Evolutionary conservation across 331 rosid genomes (phyloP), one percentile per base, ranked within the genome.

Genomic region (Rhamnella rubrinervis): DNA sequence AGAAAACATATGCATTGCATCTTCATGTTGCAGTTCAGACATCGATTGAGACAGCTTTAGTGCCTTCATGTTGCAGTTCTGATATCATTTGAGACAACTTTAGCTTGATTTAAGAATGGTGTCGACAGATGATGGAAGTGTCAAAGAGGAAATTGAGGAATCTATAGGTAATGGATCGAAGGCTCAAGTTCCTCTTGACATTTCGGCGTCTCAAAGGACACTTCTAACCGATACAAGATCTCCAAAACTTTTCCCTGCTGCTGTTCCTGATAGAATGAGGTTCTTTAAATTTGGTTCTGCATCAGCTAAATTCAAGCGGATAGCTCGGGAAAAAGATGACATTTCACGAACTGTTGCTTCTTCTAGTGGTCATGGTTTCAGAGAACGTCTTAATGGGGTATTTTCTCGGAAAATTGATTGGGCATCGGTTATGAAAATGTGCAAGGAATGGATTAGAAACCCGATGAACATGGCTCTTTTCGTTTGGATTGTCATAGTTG

Each of bases 391-490:
- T 46, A 63, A 55, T 53, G 78, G 76, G 52, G 83, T 90, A 38
- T 75, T 93, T 37, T 53, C 77, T 16, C 76, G 56, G 80, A 93
- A 93, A 70, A 82, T 93, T 67, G 85, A 88, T n/a, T 75, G 95
- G 96, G 78, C 11, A 60, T 87, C 91, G 4, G 76, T 91, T 63
- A 31, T 59, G 84, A 84, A 83, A 31, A 81, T 80, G 85, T 40
- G 83, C 82, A 73, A 73, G 71, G 70, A 83, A 75, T 91, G 97
- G 98, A 82, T 93, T 57, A 84, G 66, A 70, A 74, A 87, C 59
- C 97, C 98, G 23, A 67, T 85, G 86, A 91, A 93, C 85, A 84
- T 93, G 88, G 98, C 96, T 71, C 85, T 93, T 71, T 87, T 93
- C 62, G 71, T 67, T 49, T 93, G 97, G 97, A 87, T 85, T 49